A percentile compares a stretch with the other conserved stretches of the same genome.
phyloP scores from a whole-genome alignment of 2,329 filamentous ascomycete genomes.

The Cladophialophora exuberans region DNA sequence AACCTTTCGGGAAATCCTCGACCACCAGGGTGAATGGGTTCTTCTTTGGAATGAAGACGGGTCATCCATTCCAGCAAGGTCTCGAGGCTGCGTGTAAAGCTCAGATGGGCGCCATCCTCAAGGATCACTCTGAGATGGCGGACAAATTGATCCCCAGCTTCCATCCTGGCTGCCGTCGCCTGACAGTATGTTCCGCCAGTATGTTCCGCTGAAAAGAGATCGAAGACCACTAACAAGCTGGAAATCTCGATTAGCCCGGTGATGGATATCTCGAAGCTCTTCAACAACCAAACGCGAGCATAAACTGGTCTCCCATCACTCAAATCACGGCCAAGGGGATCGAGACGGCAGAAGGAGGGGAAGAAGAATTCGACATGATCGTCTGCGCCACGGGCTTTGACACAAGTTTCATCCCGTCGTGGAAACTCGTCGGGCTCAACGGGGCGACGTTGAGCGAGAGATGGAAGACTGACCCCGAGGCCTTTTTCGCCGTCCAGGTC shows the following conservation, averaged over 20 bases:
- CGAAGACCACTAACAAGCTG: slow-evolving; percentile 28
- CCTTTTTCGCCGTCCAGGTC: slow-evolving; percentile 22
- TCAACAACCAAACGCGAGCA: slow-evolving; percentile 32
- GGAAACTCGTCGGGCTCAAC: slow-evolving; percentile 52
- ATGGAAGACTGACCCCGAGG: slow-evolving; percentile 35
- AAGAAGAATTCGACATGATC: slow-evolving; percentile 57
- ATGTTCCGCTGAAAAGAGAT: slow-evolving; percentile 37
- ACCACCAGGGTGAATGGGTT: slow-evolving; percentile 20
- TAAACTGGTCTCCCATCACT: slow-evolving; percentile 34
- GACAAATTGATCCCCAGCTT: slow-evolving; percentile 34
- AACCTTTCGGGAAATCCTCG: slow-evolving; percentile 22
- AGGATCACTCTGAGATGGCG: slow-evolving; percentile 22
- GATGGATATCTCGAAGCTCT: slow-evolving; percentile 41
- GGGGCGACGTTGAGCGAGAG: slow-evolving; percentile 42
- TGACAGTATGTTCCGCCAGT: slow-evolving; percentile 33
- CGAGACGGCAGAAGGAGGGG: slow-evolving; percentile 38
- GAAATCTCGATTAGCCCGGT: slow-evolving; percentile 27
- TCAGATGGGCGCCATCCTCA: slow-evolving; percentile 31
- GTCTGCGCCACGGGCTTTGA: slow-evolving; percentile 63
- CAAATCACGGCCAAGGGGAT: slow-evolving; percentile 37
- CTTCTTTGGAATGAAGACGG: slow-evolving; percentile 19
- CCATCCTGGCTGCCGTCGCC: slow-evolving; percentile 35
- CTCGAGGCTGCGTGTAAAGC: slow-evolving; percentile 15
- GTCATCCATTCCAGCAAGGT: slow-evolving; percentile 7
- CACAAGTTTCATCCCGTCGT: slow-evolving; percentile 57